phyloP scores from a whole-genome alignment of 306 rosid species.

The Senna tora region DNA sequence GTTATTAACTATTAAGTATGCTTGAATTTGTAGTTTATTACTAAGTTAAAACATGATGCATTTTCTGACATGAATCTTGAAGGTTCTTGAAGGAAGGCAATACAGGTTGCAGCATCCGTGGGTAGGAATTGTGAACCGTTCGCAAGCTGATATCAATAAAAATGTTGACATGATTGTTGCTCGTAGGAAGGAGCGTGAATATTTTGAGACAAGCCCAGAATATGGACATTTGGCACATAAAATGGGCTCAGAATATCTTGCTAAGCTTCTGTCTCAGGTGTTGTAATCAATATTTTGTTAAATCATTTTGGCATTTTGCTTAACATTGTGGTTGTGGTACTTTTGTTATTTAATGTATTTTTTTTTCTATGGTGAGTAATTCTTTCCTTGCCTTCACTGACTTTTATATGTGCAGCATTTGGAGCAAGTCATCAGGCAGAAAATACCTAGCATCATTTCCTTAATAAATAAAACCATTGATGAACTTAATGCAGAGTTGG shows the following conservation, averaged over 20 bases:
- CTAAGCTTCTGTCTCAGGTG: conserved; percentile 85
- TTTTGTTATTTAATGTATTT: background rate
- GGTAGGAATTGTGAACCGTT: conserved; percentile 96
- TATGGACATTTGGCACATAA: conserved; percentile 90
- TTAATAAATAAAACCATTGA: conserved; percentile 83
- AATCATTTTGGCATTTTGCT: background rate
- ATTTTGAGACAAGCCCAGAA: conserved; percentile 88
- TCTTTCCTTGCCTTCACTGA: conserved; percentile 16
- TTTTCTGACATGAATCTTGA: conserved; percentile 40
- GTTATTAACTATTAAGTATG: too few relatives aligned
- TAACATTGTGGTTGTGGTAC: background rate
- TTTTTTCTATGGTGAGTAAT: conserved; percentile 21
- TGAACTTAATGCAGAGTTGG: conserved; percentile 91
- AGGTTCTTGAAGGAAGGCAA: conserved; percentile 92
- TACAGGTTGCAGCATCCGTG: conserved; percentile 90
- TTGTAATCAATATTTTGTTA: conserved; percentile 23
- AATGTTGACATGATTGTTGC: conserved; percentile 90
- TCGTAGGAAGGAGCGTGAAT: conserved; percentile 87
- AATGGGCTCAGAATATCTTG: conserved; percentile 97
- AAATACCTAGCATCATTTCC: conserved; percentile 78
- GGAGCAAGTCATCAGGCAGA: conserved; percentile 79
- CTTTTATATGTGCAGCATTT: conserved; percentile 58
- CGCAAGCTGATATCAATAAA: conserved; percentile 79
- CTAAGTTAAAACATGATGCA: conserved; percentile 28
- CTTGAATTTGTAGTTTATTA: conserved; percentile 1